Percentiles rank a stretch among this genome's conserved stretches.
phyloP scores from a whole-genome alignment of 768 basidiomycete genomes.

The Mycena floridula region DNA sequence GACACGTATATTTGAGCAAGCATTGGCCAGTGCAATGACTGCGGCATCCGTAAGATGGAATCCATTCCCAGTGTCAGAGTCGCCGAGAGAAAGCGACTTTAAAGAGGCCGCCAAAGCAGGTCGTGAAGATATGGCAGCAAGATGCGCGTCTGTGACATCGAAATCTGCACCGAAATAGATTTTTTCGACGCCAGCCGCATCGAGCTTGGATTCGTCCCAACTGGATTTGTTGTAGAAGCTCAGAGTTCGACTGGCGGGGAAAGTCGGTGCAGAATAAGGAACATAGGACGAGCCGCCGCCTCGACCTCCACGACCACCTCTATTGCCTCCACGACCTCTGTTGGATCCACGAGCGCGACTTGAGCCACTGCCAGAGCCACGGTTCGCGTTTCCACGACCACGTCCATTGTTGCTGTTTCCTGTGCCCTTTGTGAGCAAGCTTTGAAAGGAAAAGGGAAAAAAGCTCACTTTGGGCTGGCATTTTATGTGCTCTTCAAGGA shows the following conservation, averaged over 20 bases:
- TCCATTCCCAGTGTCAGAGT: slow-evolving; percentile 4
- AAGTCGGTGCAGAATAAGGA: not conserved
- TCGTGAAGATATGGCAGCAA: slow-evolving; percentile 2
- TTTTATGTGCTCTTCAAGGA: too few relatives aligned
- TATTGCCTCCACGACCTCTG: not conserved
- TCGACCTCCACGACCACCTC: slow-evolving; percentile 1
- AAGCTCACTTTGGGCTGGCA: too few relatives aligned
- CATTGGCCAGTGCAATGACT: not conserved
- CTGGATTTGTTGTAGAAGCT: not conserved
- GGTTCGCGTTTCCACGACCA: not conserved
- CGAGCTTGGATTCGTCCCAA: not conserved
- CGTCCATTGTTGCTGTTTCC: not conserved
- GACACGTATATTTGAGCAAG: slow-evolving; percentile 1
- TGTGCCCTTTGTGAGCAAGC: too few relatives aligned
- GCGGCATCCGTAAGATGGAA: not conserved
- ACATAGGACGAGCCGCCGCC: not conserved
- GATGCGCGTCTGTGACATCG: slow-evolving; percentile 1
- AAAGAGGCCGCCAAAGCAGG: slow-evolving; percentile 1
- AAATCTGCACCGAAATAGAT: slow-evolving; percentile 1
- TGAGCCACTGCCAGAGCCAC: too few relatives aligned
- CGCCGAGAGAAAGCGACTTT: not conserved
- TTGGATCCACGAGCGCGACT: not conserved
- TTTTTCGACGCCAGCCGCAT: slow-evolving; percentile 3
- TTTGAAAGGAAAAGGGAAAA: too few relatives aligned
- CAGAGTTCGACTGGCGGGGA: not conserved